Evolutionary conservation across 164 flowering plant species (phyloP), one percentile per base, ranked within the genome.

Genomic region (Chimonanthus praecox): DNA sequence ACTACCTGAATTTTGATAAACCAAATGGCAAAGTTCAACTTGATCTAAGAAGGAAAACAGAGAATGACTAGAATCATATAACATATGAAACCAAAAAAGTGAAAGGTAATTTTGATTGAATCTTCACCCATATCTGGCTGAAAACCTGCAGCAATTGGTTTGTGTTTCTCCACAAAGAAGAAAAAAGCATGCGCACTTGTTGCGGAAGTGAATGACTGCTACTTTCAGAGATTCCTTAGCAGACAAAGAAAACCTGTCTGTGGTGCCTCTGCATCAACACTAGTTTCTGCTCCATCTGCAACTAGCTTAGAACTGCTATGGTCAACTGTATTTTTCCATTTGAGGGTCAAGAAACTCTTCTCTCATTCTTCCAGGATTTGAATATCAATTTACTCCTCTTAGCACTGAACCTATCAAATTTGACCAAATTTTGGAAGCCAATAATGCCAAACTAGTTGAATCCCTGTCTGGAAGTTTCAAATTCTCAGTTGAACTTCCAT

Each of bases 151-250:
- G 21, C 21, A 20, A 20, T 20, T 20, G 21, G 21, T 20, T 20
- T 20, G 21, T 20, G 21, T 20, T 20, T 20, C 21, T 83, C 84
- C 89, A 85, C 44, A 88, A 71, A 78, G 86, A 88, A 60, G 88
- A 82, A 67, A 90, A 66, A 70, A 90, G 90, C 72, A 81, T 86
- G 64, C 82, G 76, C 94, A 94, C 84, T 85, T 92, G 76, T 73
- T 85, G 64, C 78, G 80, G 66, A 90, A 78, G 77, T 78, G 92
- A 69, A 77, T n/a, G 18, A 89, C 50, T 16, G 85, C 90, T 71
- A 90, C 88, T 81, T 80, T 88, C 47, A 91, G 68, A 16, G 90
- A 84, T 71, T 90, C 88, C 75, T 83, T 89, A 45, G 89, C 86
- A 47, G 87, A 83, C 45, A 83, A 5, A 67, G 73, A 46, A 89